Evolutionary conservation across 108 stramenopile species (phyloP), one percentile per base, ranked within the genome.

Genomic region (Aurantiochytrium sp.): DNA sequence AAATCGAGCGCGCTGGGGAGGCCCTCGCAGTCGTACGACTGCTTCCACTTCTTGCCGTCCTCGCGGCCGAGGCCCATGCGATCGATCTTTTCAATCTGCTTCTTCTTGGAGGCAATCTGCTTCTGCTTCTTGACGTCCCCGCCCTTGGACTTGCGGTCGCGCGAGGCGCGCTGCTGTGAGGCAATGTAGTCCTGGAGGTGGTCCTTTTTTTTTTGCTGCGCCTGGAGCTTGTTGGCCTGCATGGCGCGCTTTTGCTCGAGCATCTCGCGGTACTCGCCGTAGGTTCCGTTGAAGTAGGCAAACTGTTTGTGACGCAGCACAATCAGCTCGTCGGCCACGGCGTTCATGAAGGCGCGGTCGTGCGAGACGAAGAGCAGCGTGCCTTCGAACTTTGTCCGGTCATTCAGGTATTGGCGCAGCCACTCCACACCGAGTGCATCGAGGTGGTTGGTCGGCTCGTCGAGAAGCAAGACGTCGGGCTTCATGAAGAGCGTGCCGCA

Each of bases 381-480:
- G n/a, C 88, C 68, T 81, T 41, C 39, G 39, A 81, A 81, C 37
- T 69, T 68, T 12, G 31, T 21, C 55, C 0, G 68, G 59, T 87
- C 90, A 8, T 92, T 95, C 36, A 98, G 59, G 86, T 88, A 86
- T 30, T 93, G 88, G 89, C 97, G 95, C 68, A 99, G 89, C 98
- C 98, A 99, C 19, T 97, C 87, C 4, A 99, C 97, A 15, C 97
- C 97, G 88, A 97, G 97, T 22, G 98, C 85, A 90, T 99, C 98
- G 69, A 93, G 89, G 81, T 93, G 93, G 86, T 95, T 95, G 4
- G 93, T 94, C 27, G 94, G 92, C 86, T 94, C 94, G 48, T 95
- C 95, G 15, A 96, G 73, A 92, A 95, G 90, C 6, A 95, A 87
- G 12, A 96, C 45, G 86, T 96, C 96, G n/a, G 96, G 97, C 88